These are phyloP conservation scores for Hyphopichia pseudoburtonii DNA, from an alignment of 1,139 yeast species.

Conservation along the genomic window DNA sequence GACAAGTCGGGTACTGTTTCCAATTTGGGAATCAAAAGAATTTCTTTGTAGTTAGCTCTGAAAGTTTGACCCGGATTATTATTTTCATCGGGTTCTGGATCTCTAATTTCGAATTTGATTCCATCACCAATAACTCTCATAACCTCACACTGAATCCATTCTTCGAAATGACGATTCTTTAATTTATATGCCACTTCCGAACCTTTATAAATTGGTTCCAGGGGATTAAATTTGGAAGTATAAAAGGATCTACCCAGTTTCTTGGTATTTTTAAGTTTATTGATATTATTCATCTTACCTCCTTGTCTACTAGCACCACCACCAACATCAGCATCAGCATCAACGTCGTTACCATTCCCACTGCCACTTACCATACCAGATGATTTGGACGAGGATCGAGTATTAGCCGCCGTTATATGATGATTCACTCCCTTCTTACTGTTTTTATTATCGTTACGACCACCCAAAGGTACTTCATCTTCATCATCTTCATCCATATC, in stretches of 20 bases:
- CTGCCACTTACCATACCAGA: slow-evolving; percentile 12
- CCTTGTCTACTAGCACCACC: slow-evolving; percentile 1
- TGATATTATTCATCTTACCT: slow-evolving; percentile 17
- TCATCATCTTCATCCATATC: slow-evolving; percentile 7
- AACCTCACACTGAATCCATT: slow-evolving; percentile 97
- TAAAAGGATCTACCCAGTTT: slow-evolving; percentile 43
- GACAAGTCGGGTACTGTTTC: slow-evolving; percentile 43
- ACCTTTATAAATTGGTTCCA: slow-evolving; percentile 62
- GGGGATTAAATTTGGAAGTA: slow-evolving; percentile 53
- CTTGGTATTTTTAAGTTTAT: slow-evolving; percentile 19
- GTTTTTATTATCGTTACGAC: not conserved
- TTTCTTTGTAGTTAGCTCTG: slow-evolving; percentile 77
- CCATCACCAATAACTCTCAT: slow-evolving; percentile 77
- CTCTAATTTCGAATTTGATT: slow-evolving; percentile 78
- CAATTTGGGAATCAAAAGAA: slow-evolving; percentile 58
- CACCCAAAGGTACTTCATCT: not conserved
- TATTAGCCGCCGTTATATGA: slow-evolving; percentile 1
- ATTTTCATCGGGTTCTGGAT: slow-evolving; percentile 96
- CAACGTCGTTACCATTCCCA: not conserved
- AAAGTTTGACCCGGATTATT: slow-evolving; percentile 88
- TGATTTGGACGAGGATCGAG: slow-evolving; percentile 5
- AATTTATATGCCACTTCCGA: slow-evolving; percentile 89
- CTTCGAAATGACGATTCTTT: slow-evolving; percentile 66
- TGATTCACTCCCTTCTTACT: not conserved
- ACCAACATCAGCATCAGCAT: not conserved